Evolutionary conservation across 2,329 filamentous ascomycete genomes (phyloP).

Genomic region (Triangularia verruculosa): DNA sequence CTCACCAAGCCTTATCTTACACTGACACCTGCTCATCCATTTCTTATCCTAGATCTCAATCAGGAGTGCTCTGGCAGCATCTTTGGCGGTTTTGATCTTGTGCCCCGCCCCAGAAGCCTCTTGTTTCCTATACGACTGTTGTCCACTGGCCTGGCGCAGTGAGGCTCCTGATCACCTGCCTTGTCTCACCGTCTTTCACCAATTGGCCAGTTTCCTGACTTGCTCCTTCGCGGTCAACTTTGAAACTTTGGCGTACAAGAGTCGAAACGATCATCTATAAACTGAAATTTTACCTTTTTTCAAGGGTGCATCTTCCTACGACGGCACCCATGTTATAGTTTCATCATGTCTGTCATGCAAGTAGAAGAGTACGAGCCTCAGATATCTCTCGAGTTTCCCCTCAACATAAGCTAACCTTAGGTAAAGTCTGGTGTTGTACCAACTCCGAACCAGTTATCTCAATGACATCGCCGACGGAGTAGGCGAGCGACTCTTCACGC

Average conservation of each 20-base stretch:
- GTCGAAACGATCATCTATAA: not conserved
- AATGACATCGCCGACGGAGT: conserved; percentile 79
- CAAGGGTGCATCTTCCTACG: not conserved
- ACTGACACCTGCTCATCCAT: not conserved
- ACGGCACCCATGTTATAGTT: conserved; percentile 1
- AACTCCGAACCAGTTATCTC: conserved; percentile 76
- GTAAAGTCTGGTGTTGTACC: conserved; percentile 73
- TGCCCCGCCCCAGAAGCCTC: not conserved
- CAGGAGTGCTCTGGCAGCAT: not conserved
- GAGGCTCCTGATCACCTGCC: not conserved
- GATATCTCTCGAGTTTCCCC: not conserved
- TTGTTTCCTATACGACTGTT: not conserved
- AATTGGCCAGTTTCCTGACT: not conserved
- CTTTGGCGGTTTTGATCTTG: not conserved
- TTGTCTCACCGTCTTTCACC: not conserved
- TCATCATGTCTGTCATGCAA: conserved; percentile 44
- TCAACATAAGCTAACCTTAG: conserved; percentile 13
- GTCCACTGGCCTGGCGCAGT: not conserved
- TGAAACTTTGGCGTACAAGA: not conserved
- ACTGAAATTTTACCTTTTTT: too few relatives aligned
- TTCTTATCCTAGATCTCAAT: not conserved
- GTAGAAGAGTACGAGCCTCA: conserved; percentile 39
- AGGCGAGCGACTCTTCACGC: conserved; percentile 76
- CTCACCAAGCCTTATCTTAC: not conserved
- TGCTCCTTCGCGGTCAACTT: not conserved